A percentile compares a stretch with the other conserved stretches of the same genome.
phyloP scores from a whole-genome alignment of 2,329 filamentous ascomycete genomes.

The Stagonosporopsis vannaccii region DNA sequence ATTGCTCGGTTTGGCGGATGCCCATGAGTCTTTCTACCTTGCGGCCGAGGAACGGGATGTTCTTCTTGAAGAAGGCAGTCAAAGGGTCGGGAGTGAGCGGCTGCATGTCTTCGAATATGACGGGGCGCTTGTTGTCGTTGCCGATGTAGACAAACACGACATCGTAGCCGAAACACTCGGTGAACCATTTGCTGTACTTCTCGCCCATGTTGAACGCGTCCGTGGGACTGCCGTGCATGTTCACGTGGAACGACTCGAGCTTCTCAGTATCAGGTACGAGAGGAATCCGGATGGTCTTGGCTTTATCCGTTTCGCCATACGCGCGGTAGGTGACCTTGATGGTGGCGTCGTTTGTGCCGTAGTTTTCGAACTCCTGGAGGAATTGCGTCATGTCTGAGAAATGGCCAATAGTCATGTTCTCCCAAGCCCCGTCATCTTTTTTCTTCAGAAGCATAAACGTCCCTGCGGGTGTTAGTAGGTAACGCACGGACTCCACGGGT shows the following conservation, averaged over 20 bases:
- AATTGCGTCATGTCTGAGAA: slow-evolving; percentile 54
- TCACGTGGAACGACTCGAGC: slow-evolving; percentile 49
- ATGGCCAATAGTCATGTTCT: slow-evolving; percentile 54
- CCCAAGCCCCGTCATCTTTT: slow-evolving; percentile 39
- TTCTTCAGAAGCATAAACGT: slow-evolving; percentile 53
- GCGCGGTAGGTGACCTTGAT: slow-evolving; percentile 53
- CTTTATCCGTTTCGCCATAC: slow-evolving; percentile 34
- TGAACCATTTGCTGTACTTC: slow-evolving; percentile 55
- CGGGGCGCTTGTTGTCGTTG: slow-evolving; percentile 45
- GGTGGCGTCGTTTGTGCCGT: slow-evolving; percentile 36
- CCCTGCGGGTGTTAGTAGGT: slow-evolving; percentile 23
- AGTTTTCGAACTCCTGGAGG: slow-evolving; percentile 46
- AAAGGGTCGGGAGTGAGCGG: slow-evolving; percentile 25
- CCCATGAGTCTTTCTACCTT: slow-evolving; percentile 38
- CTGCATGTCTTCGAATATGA: slow-evolving; percentile 49
- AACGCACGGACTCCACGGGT: neutral
- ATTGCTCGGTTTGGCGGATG: slow-evolving; percentile 37
- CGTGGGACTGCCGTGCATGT: slow-evolving; percentile 54
- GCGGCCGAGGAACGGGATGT: slow-evolving; percentile 20
- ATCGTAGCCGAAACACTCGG: slow-evolving; percentile 52
- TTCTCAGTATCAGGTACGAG: slow-evolving; percentile 48
- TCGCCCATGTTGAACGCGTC: slow-evolving; percentile 54
- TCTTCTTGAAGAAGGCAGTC: slow-evolving; percentile 23
- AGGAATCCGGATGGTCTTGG: slow-evolving; percentile 48
- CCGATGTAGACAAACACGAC: slow-evolving; percentile 56